These are phyloP conservation scores for Clitopilus passeckerianus DNA, from an alignment of 768 basidiomycete species.

Conservation along the genomic window DNA sequence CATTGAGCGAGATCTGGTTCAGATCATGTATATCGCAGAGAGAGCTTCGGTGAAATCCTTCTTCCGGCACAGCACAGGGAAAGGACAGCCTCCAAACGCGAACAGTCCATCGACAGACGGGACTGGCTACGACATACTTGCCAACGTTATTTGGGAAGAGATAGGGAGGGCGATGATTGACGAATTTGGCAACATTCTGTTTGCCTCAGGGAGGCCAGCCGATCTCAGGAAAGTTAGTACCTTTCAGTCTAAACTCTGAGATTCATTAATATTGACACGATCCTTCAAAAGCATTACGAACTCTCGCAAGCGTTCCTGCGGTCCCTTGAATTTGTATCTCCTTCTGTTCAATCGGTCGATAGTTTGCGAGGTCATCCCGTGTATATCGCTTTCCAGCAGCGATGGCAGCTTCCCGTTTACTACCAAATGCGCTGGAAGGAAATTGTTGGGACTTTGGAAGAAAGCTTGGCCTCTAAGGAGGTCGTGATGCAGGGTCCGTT, in stretches of 20 bases:
- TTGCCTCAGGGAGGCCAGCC: constrained; percentile 87
- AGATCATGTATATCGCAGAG: constrained; percentile 76
- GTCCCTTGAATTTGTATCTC: constrained; percentile 78
- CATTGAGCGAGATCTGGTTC: constrained; percentile 67
- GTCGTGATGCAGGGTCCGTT: constrained; percentile 19
- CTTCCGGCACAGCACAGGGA: constrained; percentile 14
- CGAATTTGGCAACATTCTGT: constrained; percentile 78
- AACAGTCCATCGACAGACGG: constrained; percentile 7
- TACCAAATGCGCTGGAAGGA: constrained; percentile 98
- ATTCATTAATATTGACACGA: too few relatives aligned
- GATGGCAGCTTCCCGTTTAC: constrained; percentile 97
- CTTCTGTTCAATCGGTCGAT: constrained; percentile 65
- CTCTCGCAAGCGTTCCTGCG: constrained; percentile 79
- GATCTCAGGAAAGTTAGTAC: constrained; percentile 78
- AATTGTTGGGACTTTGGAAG: constrained; percentile 75
- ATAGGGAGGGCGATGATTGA: constrained; percentile 75
- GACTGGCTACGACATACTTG: constrained; percentile 74
- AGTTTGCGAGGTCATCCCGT: constrained; percentile 69
- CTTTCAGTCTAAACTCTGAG: not conserved
- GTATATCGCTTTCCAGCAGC: constrained; percentile 67
- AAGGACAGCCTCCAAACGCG: constrained; percentile 6
- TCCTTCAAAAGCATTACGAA: constrained; percentile 64
- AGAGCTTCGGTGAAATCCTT: constrained; percentile 49
- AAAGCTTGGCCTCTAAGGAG: constrained; percentile 40
- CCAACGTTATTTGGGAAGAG: constrained; percentile 87